phyloP scores from a whole-genome alignment of 176 grass and related monocot genomes.

The Bromus sterilis region DNA sequence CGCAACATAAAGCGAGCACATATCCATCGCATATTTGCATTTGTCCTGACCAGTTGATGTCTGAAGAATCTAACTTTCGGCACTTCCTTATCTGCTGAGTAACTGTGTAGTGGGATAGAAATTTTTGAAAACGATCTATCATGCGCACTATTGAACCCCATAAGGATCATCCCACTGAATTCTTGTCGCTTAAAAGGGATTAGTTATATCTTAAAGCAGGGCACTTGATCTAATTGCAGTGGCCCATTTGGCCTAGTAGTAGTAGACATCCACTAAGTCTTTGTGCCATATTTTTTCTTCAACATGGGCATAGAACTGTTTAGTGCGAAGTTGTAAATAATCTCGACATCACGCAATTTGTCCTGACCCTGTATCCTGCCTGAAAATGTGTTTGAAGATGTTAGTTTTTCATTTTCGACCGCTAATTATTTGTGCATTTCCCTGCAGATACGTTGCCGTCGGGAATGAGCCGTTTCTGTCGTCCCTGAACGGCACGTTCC shows the following conservation, averaged over 20 bases:
- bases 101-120: background rate
- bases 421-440: background rate
- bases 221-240: background rate
- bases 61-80: background rate
- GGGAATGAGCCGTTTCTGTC: constrained; percentile 84
- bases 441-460: constrained; percentile 73
- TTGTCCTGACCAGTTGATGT: background rate
- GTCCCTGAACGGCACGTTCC: constrained; percentile 60
- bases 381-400: background rate
- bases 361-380: background rate
- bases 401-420: too few species aligned
- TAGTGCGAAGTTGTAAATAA: background rate
- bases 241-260: constrained; percentile 9
- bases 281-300: background rate
- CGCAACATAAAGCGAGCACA: constrained; percentile 14
- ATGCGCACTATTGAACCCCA: background rate
- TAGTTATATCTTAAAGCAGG: background rate
- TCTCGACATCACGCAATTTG: background rate
- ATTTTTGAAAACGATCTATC: background rate
- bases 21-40: background rate
- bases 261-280: constrained; percentile 13
- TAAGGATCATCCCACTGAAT: background rate
- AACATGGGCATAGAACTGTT: background rate
- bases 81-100: background rate
- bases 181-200: background rate